These are phyloP conservation scores for Bassia scoparia DNA, from an alignment of 148 eudicot species.

Conservation along the genomic window DNA sequence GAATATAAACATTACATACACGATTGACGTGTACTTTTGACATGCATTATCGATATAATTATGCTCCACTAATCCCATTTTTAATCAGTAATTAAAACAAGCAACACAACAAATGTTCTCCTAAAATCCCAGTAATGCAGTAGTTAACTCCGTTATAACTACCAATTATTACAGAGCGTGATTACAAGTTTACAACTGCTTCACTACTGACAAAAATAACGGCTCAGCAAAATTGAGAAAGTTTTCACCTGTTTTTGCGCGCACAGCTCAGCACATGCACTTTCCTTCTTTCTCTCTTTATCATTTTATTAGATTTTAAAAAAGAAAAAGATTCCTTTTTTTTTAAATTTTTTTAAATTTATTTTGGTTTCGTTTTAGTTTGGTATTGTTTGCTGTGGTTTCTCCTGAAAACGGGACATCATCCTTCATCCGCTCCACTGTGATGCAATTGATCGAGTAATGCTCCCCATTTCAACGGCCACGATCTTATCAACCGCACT, in stretches of 20 bases:
- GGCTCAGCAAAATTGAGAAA: background rate
- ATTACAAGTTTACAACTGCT: constrained; percentile 8
- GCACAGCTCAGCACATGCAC: constrained; percentile 8
- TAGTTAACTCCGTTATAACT: background rate
- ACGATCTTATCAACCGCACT: constrained; percentile 8
- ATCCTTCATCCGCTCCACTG: constrained; percentile 15
- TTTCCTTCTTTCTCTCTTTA: background rate
- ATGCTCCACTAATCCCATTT: too few species aligned
- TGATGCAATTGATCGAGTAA: background rate
- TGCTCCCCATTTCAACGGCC: constrained; percentile 14
- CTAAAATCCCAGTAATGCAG: too few species aligned
- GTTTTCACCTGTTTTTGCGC: constrained; percentile 18
- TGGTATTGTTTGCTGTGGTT: background rate
- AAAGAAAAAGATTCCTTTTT: constrained; percentile 8
- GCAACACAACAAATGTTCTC: too few species aligned
- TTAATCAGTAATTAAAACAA: too few species aligned
- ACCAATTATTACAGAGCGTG: background rate
- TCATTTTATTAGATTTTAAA: too few species aligned
- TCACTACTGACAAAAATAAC: constrained; percentile 13
- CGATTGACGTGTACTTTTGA: too few species aligned
- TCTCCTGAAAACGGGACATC: constrained; percentile 1
- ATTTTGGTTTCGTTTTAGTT: too few species aligned
- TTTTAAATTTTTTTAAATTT: background rate
- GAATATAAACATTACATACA: too few species aligned
- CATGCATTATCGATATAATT: too few species aligned